Conservation (phyloP, 352 stramenopile genomes). For the Blastocystis sp. region DNA sequence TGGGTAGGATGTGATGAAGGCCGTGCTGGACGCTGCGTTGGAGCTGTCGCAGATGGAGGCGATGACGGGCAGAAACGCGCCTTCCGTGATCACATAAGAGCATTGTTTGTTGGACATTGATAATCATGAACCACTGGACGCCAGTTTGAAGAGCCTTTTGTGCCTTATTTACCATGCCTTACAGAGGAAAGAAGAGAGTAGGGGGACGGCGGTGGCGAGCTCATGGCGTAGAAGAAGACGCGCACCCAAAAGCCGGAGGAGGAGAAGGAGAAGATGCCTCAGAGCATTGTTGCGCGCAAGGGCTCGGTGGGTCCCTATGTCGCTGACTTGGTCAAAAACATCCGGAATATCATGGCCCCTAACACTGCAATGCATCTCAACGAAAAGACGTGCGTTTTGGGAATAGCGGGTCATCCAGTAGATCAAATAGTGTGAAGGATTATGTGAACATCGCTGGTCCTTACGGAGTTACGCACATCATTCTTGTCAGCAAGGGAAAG, state of each 20-base stretch:
- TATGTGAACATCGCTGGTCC: conserved; percentile 84
- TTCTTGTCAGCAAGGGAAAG: conserved; percentile 89
- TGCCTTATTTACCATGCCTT: conserved; percentile 25
- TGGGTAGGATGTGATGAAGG: conserved; percentile 79
- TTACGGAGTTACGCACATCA: conserved; percentile 92
- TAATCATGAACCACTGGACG: conserved; percentile 42
- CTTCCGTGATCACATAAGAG: conserved; percentile 94
- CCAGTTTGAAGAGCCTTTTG: conserved; percentile 12
- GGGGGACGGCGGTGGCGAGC: too few relatives aligned
- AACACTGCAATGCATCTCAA: conserved; percentile 88
- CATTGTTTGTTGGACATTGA: conserved; percentile 69
- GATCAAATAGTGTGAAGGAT: conserved; percentile 82
- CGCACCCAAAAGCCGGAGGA: conserved; percentile 46
- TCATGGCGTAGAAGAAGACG: conserved; percentile 64
- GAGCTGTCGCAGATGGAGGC: conserved; percentile 86
- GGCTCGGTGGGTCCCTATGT: conserved; percentile 80
- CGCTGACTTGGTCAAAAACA: conserved; percentile 83
- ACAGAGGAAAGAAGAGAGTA: conserved; percentile 47
- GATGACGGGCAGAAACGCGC: conserved; percentile 85
- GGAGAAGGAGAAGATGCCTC: conserved; percentile 80
- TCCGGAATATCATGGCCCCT: conserved; percentile 87
- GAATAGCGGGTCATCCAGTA: conserved; percentile 75
- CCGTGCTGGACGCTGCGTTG: conserved; percentile 87
- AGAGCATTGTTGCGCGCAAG: conserved; percentile 87
- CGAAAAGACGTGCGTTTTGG: conserved; percentile 76